These are phyloP conservation scores for Geranium brycei DNA, from an alignment of 345 rosid genomes.

Conservation along the genomic window DNA sequence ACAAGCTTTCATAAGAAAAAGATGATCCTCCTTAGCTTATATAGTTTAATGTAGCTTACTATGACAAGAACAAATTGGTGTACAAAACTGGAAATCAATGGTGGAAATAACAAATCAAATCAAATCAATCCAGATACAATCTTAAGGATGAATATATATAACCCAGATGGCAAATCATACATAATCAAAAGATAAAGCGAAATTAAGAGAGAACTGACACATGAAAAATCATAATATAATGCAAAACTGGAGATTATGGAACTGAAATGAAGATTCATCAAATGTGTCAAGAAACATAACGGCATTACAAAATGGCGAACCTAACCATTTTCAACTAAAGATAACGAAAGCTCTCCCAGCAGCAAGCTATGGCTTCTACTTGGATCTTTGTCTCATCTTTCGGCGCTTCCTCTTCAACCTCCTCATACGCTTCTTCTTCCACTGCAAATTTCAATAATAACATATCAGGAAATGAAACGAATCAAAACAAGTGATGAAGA, in stretches of 20 bases:
- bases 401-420: slow-evolving; percentile 41
- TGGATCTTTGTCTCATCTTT: slow-evolving; percentile 40
- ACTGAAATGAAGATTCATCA: not conserved
- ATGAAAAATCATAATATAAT: not conserved
- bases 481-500: not conserved
- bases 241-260: not conserved
- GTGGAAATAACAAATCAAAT: too few relatives aligned
- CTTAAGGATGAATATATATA: too few relatives aligned
- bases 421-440: slow-evolving; percentile 47
- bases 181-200: not conserved
- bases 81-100: too few relatives aligned
- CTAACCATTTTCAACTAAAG: not conserved
- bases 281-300: not conserved
- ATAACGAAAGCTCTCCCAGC: not conserved
- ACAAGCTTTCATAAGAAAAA: not conserved
- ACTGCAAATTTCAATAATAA: slow-evolving; percentile 4
- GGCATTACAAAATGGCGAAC: not conserved
- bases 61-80: too few relatives aligned
- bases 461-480: not conserved
- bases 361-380: slow-evolving; percentile 12
- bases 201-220: not conserved
- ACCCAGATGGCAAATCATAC: too few relatives aligned
- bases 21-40: too few relatives aligned
- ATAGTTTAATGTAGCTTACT: too few relatives aligned
- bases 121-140: not conserved